Conservation (phyloP, 116 monocot species). For the Trichopus zeylanicus region DNA sequence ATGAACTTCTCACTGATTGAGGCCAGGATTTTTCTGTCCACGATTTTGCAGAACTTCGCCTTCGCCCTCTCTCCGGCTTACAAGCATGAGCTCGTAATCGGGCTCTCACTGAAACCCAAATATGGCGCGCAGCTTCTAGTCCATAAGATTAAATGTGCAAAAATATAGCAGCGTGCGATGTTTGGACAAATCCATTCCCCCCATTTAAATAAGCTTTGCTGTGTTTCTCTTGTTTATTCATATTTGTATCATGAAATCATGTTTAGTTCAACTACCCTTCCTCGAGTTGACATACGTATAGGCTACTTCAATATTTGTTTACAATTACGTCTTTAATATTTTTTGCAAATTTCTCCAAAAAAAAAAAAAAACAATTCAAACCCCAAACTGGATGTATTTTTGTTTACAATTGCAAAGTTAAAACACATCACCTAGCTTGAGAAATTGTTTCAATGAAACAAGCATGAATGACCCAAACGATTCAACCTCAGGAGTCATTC, state of each 20-base stretch:
- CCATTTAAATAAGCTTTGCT: background rate
- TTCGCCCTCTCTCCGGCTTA: slow-evolving; percentile 5
- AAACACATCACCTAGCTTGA: too few relatives aligned
- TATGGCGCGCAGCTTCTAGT: slow-evolving; percentile 4
- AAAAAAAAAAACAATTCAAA: too few relatives aligned
- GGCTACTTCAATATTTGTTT: too few relatives aligned
- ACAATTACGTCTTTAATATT: too few relatives aligned
- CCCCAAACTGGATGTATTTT: too few relatives aligned
- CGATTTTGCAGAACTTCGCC: slow-evolving; percentile 5
- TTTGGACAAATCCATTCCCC: background rate
- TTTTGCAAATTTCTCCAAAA: too few relatives aligned
- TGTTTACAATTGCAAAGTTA: too few relatives aligned
- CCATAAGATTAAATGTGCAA: background rate
- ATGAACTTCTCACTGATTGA: slow-evolving; percentile 19
- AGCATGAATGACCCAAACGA: too few relatives aligned
- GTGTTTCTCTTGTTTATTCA: too few relatives aligned
- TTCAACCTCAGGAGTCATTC: too few relatives aligned
- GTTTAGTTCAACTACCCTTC: background rate
- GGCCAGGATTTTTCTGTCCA: slow-evolving; percentile 7
- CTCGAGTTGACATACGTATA: too few relatives aligned
- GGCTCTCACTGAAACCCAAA: slow-evolving; percentile 8
- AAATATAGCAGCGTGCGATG: background rate
- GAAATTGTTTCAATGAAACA: too few relatives aligned
- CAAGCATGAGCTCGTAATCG: slow-evolving; percentile 3
- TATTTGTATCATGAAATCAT: background rate